These are phyloP conservation scores for Pisolithus thermaeus DNA, from an alignment of 1,284 basidiomycete genomes.

Conservation along the genomic window DNA sequence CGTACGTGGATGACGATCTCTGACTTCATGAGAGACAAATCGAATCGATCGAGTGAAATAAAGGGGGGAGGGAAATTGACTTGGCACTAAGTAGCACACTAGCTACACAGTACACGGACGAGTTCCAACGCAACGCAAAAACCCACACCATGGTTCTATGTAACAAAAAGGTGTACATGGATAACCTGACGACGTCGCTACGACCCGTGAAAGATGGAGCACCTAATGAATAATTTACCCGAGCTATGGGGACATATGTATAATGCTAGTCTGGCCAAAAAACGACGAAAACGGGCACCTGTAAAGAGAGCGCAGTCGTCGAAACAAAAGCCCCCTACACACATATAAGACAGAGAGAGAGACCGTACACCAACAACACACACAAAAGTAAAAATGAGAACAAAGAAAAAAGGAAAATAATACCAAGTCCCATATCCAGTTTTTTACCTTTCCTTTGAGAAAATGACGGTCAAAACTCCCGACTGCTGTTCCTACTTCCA, in stretches of 20 bases:
- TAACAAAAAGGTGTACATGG: too few relatives aligned
- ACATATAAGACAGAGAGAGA: background rate
- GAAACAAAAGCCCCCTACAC: background rate
- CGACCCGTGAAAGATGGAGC: background rate
- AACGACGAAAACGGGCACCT: background rate
- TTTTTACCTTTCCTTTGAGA: constrained; percentile 21
- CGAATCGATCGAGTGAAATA: background rate
- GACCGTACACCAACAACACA: background rate
- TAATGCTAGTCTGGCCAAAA: background rate
- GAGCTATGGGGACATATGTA: background rate
- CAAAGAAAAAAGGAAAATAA: background rate
- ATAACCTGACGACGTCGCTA: too few relatives aligned
- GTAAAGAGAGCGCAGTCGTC: background rate
- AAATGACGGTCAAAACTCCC: constrained; percentile 28
- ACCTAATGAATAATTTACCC: background rate
- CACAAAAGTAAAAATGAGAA: background rate
- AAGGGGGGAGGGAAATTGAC: background rate
- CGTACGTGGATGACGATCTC: constrained; percentile 31
- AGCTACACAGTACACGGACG: too few relatives aligned
- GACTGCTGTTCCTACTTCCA: constrained; percentile 30
- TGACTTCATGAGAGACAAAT: constrained; percentile 16
- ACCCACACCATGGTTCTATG: too few relatives aligned
- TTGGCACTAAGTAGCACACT: too few relatives aligned
- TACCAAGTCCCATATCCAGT: constrained; percentile 14
- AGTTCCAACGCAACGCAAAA: too few relatives aligned